A percentile compares a stretch with the other conserved stretches of the same genome.
Evolutionary conservation across 306 rosid genomes (phyloP).

Genomic region (Gynostemma pentaphyllum): DNA sequence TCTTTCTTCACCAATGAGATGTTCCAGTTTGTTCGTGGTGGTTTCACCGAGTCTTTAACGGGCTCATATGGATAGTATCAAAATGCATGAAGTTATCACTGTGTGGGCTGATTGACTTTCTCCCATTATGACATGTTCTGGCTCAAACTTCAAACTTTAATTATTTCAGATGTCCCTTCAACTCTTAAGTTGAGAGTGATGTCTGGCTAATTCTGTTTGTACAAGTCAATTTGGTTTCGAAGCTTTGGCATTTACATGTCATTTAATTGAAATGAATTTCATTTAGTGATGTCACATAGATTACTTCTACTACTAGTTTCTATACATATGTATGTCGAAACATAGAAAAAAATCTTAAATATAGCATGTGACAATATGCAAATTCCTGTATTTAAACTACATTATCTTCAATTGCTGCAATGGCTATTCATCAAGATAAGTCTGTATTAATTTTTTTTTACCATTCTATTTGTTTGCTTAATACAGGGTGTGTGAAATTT

Average conservation of each 20-base stretch:
- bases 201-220: not conserved
- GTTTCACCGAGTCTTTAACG: not conserved
- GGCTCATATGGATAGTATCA: not conserved
- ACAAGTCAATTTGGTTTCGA: not conserved
- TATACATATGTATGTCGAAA: not conserved
- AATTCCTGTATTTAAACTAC: not conserved
- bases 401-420: not conserved
- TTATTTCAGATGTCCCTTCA: not conserved
- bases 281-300: not conserved
- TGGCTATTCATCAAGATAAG: not conserved
- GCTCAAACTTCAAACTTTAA: not conserved
- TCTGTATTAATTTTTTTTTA: not conserved
- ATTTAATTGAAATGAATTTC: no score
- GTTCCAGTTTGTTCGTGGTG: not conserved
- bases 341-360: not conserved
- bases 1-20: not conserved
- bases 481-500: slow-evolving; percentile 74
- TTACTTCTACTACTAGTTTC: not conserved
- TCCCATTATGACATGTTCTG: not conserved
- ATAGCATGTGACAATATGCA: not conserved
- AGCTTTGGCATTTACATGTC: not conserved
- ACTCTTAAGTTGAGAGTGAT: not conserved
- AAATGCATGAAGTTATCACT: no score
- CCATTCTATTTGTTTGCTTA: not conserved
- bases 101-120: no score